A percentile compares a stretch with the other conserved stretches of the same genome.
Conservation (phyloP, 495 filamentous ascomycete species). For the Lepraria neglecta region DNA sequence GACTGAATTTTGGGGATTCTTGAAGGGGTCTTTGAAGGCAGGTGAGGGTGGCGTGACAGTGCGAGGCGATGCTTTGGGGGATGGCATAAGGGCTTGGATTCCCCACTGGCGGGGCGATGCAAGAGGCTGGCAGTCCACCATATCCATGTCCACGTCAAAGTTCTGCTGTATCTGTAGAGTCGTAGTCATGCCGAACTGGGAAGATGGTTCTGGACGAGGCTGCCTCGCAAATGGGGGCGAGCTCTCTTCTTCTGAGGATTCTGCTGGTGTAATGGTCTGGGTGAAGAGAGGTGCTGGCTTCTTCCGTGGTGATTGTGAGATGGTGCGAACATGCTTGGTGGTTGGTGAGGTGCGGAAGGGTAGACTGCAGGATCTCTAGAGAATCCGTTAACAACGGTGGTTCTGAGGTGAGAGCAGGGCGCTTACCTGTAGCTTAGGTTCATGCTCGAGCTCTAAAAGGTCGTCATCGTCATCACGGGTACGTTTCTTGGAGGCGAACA, state of each 20-base stretch:
- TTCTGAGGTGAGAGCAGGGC: not conserved
- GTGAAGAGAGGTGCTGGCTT: conserved; percentile 26
- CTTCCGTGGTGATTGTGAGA: conserved; percentile 23
- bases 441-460: conserved; percentile 7
- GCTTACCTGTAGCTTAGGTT: conserved; percentile 19
- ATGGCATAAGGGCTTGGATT: conserved; percentile 22
- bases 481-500: conserved; percentile 27
- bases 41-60: conserved; percentile 31
- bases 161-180: conserved; percentile 22
- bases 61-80: conserved; percentile 31
- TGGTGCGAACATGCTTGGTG: conserved; percentile 20
- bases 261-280: conserved; percentile 37
- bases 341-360: conserved; percentile 35
- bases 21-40: conserved; percentile 13
- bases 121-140: conserved; percentile 36
- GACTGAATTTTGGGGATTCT: conserved; percentile 25
- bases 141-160: conserved; percentile 50
- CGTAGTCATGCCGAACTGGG: conserved; percentile 11
- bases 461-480: conserved; percentile 27
- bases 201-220: not conserved
- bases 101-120: conserved; percentile 35
- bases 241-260: conserved; percentile 41
- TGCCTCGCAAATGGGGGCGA: conserved; percentile 19
- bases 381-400: not conserved
- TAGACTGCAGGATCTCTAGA: conserved; percentile 33